These are phyloP conservation scores for Ascoidea asiatica DNA, from an alignment of 805 yeast genomes.

Conservation along the genomic window DNA sequence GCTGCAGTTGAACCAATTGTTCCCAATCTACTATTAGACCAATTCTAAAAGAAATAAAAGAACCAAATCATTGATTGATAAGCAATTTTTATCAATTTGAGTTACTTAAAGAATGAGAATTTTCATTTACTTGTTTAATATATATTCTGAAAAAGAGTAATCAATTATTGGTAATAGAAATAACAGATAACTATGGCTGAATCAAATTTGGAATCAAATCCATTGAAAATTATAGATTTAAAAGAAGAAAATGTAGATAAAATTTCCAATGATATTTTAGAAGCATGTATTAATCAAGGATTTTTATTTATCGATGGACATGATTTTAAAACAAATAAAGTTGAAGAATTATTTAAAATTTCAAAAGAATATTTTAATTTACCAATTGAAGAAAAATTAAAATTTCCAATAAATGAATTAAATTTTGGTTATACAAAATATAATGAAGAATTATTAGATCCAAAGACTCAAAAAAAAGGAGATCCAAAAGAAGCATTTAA, in stretches of 20 bases:
- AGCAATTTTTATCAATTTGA: too few relatives aligned
- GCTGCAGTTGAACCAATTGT: too few relatives aligned
- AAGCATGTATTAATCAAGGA: conserved; percentile 52
- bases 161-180: too few relatives aligned
- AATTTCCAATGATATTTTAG: conserved; percentile 37
- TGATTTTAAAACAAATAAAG: conserved; percentile 42
- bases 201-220: conserved; percentile 18
- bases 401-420: conserved; percentile 34
- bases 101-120: too few relatives aligned
- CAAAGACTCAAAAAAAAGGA: conserved; percentile 20
- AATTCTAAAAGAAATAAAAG: too few relatives aligned
- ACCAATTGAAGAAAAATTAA: conserved; percentile 35
- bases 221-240: conserved; percentile 46
- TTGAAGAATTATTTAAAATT: conserved; percentile 32
- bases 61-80: too few relatives aligned
- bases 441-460: conserved; percentile 34
- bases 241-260: conserved; percentile 23
- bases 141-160: background rate
- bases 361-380: conserved; percentile 37
- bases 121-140: too few relatives aligned
- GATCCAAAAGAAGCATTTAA: conserved; percentile 65
- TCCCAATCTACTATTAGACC: too few relatives aligned
- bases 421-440: conserved; percentile 51
- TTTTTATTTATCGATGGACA: conserved; percentile 58
- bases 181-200: background rate